These are phyloP conservation scores for Sordaria brevicollis DNA, from an alignment of 495 filamentous ascomycete species.

Conservation along the genomic window DNA sequence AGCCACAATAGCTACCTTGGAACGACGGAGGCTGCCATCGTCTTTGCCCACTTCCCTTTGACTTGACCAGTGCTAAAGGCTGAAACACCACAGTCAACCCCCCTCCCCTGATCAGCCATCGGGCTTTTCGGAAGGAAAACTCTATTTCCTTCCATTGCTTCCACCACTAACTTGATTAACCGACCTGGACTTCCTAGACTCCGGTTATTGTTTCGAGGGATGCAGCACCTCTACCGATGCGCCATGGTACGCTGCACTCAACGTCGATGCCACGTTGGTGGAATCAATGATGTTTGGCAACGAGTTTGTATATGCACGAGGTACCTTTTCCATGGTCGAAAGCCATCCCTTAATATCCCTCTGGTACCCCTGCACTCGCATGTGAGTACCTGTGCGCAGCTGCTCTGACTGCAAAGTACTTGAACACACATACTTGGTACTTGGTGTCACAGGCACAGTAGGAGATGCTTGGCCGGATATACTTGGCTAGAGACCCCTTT, in stretches of 20 bases:
- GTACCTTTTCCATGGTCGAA: slow-evolving; percentile 15
- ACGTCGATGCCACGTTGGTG: background rate
- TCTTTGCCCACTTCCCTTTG: slow-evolving; percentile 27
- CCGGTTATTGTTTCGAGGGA: background rate
- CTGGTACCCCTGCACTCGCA: slow-evolving; percentile 7
- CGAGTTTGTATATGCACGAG: background rate
- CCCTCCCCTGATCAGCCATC: background rate
- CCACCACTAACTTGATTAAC: slow-evolving; percentile 24
- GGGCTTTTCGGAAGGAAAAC: slow-evolving; percentile 22
- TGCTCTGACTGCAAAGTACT: slow-evolving; percentile 5
- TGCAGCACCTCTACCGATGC: background rate
- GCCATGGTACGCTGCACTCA: background rate
- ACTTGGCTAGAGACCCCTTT: slow-evolving; percentile 2
- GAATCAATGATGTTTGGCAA: background rate
- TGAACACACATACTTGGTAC: slow-evolving; percentile 1
- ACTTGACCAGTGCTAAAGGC: slow-evolving; percentile 27
- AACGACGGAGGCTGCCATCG: slow-evolving; percentile 23
- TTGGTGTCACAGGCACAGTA: slow-evolving; percentile 9
- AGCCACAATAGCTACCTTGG: slow-evolving; percentile 21
- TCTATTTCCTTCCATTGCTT: slow-evolving; percentile 21
- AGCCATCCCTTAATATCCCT: slow-evolving; percentile 20
- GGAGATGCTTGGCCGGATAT: slow-evolving; percentile 11
- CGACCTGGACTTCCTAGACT: slow-evolving; percentile 11
- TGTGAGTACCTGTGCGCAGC: slow-evolving; percentile 5
- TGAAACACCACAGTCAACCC: slow-evolving; percentile 26